Percentiles rank a stretch among this genome's conserved stretches.
Conservation (phyloP, 768 basidiomycete genomes). For the Calvatia gigantea region DNA sequence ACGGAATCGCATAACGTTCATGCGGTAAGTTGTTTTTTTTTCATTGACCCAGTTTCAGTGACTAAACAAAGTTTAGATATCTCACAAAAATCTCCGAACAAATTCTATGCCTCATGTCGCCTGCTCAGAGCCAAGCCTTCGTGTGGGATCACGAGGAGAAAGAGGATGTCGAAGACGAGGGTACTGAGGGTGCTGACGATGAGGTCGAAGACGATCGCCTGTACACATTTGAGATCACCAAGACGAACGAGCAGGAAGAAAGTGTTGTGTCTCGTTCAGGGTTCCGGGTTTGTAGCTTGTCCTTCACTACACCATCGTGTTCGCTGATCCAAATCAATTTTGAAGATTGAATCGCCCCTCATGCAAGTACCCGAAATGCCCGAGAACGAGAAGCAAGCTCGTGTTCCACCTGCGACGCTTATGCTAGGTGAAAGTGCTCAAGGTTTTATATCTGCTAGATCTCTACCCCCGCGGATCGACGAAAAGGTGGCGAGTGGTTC, state of each 20-base stretch:
- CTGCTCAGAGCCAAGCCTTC: slow-evolving; percentile 42
- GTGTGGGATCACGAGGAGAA: slow-evolving; percentile 36
- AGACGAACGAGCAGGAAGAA: slow-evolving; percentile 55
- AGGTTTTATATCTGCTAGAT: neutral
- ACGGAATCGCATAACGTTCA: slow-evolving; percentile 57
- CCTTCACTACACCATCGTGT: neutral
- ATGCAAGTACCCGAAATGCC: neutral
- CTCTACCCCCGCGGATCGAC: neutral
- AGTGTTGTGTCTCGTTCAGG: slow-evolving; percentile 38
- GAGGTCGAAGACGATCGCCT: slow-evolving; percentile 48
- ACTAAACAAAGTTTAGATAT: slow-evolving; percentile 34
- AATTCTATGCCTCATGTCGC: slow-evolving; percentile 45
- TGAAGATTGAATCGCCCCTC: neutral
- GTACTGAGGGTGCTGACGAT: slow-evolving; percentile 27
- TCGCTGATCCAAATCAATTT: neutral
- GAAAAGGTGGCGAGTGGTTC: neutral
- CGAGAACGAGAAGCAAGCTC: neutral
- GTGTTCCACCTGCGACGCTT: neutral
- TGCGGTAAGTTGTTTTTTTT: slow-evolving; percentile 40
- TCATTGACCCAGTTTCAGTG: neutral
- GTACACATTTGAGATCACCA: slow-evolving; percentile 50
- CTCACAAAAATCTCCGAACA: slow-evolving; percentile 60
- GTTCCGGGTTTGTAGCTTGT: slow-evolving; percentile 34
- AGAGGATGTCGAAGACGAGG: slow-evolving; percentile 19
- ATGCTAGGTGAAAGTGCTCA: neutral